Conservation (phyloP, 306 rosid genomes). For the Citrullus colocynthis region DNA sequence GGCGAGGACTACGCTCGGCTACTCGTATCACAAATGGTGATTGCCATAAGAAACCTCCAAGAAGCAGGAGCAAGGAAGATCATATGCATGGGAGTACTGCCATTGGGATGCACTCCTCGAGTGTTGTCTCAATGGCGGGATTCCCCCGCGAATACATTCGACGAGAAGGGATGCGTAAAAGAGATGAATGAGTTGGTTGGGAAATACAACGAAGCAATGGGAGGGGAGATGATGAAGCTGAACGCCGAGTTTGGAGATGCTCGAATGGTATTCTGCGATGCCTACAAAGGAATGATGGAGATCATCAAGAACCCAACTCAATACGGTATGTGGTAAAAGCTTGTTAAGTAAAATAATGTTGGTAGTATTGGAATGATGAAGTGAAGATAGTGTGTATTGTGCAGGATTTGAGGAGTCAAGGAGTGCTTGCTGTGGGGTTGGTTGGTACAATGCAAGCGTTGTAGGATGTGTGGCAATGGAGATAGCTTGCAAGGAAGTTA, state of each 20-base stretch:
- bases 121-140: conserved; percentile 14
- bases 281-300: conserved; percentile 45
- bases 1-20: conserved; percentile 32
- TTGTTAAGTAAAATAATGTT: not conserved
- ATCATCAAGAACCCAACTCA: conserved; percentile 31
- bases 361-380: not conserved
- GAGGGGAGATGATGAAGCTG: conserved; percentile 28
- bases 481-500: conserved; percentile 33
- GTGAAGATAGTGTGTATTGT: not conserved
- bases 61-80: conserved; percentile 54
- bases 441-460: conserved; percentile 46
- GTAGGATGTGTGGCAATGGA: conserved; percentile 69
- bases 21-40: conserved; percentile 48
- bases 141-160: conserved; percentile 8
- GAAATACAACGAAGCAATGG: conserved; percentile 45
- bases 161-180: conserved; percentile 26
- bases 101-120: conserved; percentile 68
- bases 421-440: conserved; percentile 75
- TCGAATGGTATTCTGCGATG: conserved; percentile 59
- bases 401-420: conserved; percentile 30
- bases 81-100: conserved; percentile 56
- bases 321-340: conserved; percentile 29
- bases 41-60: conserved; percentile 50
- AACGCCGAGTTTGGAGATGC: conserved; percentile 34
- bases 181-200: conserved; percentile 43